Conservation (phyloP, 495 filamentous ascomycete species). For the Delitschia confertaspora region DNA sequence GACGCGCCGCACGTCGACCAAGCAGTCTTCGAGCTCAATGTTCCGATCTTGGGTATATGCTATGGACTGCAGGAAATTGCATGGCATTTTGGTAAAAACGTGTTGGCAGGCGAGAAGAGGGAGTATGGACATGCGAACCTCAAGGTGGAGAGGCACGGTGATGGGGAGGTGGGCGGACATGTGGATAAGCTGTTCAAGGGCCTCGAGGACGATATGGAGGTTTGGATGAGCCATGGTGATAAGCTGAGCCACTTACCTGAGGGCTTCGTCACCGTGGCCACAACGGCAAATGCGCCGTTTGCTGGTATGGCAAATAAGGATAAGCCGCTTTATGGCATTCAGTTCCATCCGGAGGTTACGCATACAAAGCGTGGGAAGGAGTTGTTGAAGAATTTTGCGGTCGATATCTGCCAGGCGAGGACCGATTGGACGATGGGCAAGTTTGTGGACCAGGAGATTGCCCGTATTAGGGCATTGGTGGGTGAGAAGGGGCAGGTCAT, state of each 20-base stretch:
- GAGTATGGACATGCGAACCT: conserved; percentile 65
- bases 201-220: conserved; percentile 55
- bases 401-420: conserved; percentile 64
- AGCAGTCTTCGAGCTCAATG: conserved; percentile 65
- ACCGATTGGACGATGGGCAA: conserved; percentile 75
- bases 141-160: conserved; percentile 43
- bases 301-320: conserved; percentile 70
- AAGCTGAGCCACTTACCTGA: conserved; percentile 66
- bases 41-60: conserved; percentile 70
- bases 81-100: conserved; percentile 61
- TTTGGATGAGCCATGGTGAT: conserved; percentile 85
- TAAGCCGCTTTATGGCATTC: conserved; percentile 65
- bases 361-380: conserved; percentile 56
- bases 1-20: conserved; percentile 71
- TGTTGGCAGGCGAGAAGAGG: conserved; percentile 58
- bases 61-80: conserved; percentile 81
- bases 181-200: conserved; percentile 66
- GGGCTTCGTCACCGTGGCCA: conserved; percentile 63
- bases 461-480: conserved; percentile 65
- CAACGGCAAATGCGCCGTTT: conserved; percentile 63
- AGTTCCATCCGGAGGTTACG: conserved; percentile 83
- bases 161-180: conserved; percentile 38
- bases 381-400: conserved; percentile 70
- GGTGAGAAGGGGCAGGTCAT: conserved; percentile 74
- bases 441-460: conserved; percentile 72